Percentiles rank a stretch among this genome's conserved stretches.
Evolutionary conservation across 176 grass and related monocot genomes (phyloP).

Genomic region (Tillandsia leiboldiana): DNA sequence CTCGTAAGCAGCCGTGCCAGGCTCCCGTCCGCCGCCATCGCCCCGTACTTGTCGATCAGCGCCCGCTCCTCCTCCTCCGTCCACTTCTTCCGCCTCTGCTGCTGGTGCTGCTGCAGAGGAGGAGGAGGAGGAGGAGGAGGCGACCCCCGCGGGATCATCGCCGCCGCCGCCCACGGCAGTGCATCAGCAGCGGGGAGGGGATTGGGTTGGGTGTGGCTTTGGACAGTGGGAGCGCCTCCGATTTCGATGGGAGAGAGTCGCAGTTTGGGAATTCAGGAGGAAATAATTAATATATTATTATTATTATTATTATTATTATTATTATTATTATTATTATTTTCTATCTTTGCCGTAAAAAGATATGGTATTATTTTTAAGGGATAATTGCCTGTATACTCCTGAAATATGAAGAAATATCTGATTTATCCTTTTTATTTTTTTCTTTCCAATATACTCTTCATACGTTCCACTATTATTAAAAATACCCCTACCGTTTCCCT

Average conservation of each 20-base stretch:
- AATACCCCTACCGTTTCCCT: too few species aligned
- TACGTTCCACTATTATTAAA: too few species aligned
- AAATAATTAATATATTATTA: too few species aligned
- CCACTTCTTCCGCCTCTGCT: constrained; percentile 18
- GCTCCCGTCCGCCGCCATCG: constrained; percentile 10
- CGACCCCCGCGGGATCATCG: neutral
- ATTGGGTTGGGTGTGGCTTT: neutral
- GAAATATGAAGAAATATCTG: too few species aligned
- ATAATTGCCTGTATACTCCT: too few species aligned
- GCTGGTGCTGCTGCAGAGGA: neutral
- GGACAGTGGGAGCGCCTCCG: neutral
- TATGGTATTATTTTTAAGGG: too few species aligned
- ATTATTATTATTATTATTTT: too few species aligned
- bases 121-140: neutral
- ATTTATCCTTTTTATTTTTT: too few species aligned
- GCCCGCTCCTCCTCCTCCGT: constrained; percentile 23
- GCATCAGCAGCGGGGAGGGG: neutral
- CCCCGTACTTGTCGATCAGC: constrained; percentile 13
- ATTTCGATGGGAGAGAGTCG: neutral
- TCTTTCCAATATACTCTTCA: too few species aligned
- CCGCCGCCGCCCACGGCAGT: neutral
- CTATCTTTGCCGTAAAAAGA: too few species aligned
- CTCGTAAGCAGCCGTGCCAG: constrained; percentile 7
- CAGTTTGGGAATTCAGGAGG: neutral
- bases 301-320: too few species aligned